phyloP scores from a whole-genome alignment of 148 eudicot genomes.

The Heliamphora exappendiculata region DNA sequence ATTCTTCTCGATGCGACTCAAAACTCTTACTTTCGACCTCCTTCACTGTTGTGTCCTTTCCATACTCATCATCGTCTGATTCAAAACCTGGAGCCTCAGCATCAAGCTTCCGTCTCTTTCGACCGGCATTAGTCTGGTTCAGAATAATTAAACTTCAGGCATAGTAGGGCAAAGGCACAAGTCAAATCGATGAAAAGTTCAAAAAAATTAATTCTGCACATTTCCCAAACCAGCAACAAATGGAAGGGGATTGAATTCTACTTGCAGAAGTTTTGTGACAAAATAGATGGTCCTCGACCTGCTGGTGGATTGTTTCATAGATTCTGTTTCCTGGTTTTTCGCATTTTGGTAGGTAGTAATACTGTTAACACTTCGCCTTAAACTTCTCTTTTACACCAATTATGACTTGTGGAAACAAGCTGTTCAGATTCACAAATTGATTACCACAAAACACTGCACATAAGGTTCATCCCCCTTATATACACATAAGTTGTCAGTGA shows the following conservation, averaged over 20 bases:
- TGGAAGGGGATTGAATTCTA: neutral
- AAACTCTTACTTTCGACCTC: slow-evolving; percentile 46
- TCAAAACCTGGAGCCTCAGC: slow-evolving; percentile 50
- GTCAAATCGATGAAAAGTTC: neutral
- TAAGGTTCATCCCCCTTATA: neutral
- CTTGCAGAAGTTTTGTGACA: neutral
- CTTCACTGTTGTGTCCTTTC: slow-evolving; percentile 33
- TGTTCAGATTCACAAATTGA: neutral
- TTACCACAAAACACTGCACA: neutral
- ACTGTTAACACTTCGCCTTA: neutral
- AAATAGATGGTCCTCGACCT: neutral
- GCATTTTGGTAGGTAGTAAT: neutral
- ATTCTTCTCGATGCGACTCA: slow-evolving; percentile 61
- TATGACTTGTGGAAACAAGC: neutral
- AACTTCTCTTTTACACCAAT: neutral
- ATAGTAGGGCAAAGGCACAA: neutral
- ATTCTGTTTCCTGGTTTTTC: neutral
- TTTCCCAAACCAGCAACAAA: neutral
- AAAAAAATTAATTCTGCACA: neutral
- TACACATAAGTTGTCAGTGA: neutral
- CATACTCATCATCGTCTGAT: slow-evolving; percentile 54
- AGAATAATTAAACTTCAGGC: neutral
- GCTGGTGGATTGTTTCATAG: neutral
- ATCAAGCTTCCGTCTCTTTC: slow-evolving; percentile 80
- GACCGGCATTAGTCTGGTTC: slow-evolving; percentile 58